phyloP scores from a whole-genome alignment of 2,329 filamentous ascomycete genomes.

The Fusarium staphyleae region DNA sequence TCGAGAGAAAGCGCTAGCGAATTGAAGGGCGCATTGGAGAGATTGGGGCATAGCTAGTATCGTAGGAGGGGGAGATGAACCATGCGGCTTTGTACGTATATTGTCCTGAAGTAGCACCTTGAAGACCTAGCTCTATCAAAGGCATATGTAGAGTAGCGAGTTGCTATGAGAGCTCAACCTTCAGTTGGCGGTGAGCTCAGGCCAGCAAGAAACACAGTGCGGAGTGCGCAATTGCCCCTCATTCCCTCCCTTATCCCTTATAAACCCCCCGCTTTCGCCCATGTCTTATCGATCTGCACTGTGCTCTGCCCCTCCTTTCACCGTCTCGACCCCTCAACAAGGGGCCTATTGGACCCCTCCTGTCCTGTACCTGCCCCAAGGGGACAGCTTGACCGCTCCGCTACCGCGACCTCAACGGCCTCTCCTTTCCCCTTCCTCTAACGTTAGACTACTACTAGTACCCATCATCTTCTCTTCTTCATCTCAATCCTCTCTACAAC shows the following conservation, averaged over 20 bases:
- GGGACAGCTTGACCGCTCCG: conserved; percentile 41
- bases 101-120: no score
- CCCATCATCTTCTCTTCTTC: conserved; percentile 4
- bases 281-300: conserved; percentile 40
- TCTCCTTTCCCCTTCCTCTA: conserved; percentile 23
- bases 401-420: conserved; percentile 23
- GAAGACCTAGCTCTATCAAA: no score
- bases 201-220: conserved; percentile 27
- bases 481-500: conserved; percentile 3
- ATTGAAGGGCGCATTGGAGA: conserved; percentile 23
- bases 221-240: neutral
- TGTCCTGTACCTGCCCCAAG: conserved; percentile 32
- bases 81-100: no score
- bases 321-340: conserved; percentile 30
- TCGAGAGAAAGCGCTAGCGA: conserved; percentile 29
- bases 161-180: no score
- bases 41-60: no score
- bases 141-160: no score
- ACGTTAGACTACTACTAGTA: no score
- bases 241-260: neutral
- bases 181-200: neutral
- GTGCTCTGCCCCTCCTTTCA: conserved; percentile 40
- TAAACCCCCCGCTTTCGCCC: neutral
- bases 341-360: conserved; percentile 33
- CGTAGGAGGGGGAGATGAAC: no score